Evolutionary conservation across 805 yeast genomes (phyloP).

Genomic region (Wickerhamiella parazyma): DNA sequence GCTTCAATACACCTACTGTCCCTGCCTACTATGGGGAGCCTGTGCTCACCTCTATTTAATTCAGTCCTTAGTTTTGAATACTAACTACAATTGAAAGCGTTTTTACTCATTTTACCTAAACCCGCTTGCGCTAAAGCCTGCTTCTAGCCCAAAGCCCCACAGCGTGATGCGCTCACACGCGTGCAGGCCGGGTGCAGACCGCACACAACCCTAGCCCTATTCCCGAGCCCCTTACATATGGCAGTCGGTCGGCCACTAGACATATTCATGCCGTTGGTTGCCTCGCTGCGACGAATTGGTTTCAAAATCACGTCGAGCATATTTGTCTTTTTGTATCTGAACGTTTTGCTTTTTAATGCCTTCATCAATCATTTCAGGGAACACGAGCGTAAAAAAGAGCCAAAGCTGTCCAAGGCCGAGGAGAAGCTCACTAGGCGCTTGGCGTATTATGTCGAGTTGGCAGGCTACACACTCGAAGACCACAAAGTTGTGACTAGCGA

Average conservation of each 20-base stretch:
- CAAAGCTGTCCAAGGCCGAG: constrained; percentile 25
- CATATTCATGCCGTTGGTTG: not conserved
- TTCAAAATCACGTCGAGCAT: constrained; percentile 18
- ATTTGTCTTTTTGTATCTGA: constrained; percentile 18
- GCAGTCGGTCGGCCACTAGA: too few relatives aligned
- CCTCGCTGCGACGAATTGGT: not conserved
- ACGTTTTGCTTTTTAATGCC: constrained; percentile 19
- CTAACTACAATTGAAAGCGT: too few relatives aligned
- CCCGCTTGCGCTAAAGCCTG: too few relatives aligned
- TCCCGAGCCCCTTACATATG: too few relatives aligned
- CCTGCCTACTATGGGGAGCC: not conserved
- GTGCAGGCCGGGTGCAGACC: too few relatives aligned
- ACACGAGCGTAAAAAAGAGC: not conserved
- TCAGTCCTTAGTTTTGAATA: not conserved
- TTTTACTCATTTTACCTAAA: too few relatives aligned
- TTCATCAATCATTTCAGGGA: constrained; percentile 10
- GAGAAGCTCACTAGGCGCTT: constrained; percentile 38
- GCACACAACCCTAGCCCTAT: too few relatives aligned
- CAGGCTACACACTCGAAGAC: constrained; percentile 46
- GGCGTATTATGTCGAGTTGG: constrained; percentile 49
- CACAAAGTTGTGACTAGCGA: constrained; percentile 59
- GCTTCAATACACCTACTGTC: not conserved
- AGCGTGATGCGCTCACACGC: too few relatives aligned
- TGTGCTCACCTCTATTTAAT: not conserved
- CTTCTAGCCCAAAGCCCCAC: too few relatives aligned